Evolutionary conservation across 1,284 basidiomycete genomes (phyloP).

Genomic region (Chondrostereum purpureum): DNA sequence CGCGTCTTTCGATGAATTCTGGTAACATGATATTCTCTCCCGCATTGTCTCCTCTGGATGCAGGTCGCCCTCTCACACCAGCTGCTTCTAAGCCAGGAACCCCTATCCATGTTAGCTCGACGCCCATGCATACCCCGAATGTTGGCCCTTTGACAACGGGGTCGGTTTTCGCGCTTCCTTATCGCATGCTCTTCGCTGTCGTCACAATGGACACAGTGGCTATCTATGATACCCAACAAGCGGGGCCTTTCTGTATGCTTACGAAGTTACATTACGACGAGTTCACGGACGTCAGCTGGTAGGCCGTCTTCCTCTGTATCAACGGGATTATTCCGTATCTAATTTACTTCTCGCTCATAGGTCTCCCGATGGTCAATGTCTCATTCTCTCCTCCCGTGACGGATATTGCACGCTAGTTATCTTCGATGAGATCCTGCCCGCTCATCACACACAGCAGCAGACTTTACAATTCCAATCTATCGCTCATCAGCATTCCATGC

Average conservation of each 20-base stretch:
- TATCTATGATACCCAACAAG: conserved; percentile 96
- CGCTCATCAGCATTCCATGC: conserved; percentile 73
- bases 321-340: neutral
- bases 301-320: conserved; percentile 25
- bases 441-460: conserved; percentile 83
- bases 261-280: conserved; percentile 96
- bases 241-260: conserved; percentile 87
- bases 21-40: conserved; percentile 42
- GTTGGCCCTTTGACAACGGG: conserved; percentile 27
- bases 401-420: conserved; percentile 95
- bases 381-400: conserved; percentile 90
- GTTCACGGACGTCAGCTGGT: conserved; percentile 97
- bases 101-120: conserved; percentile 27
- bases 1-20: conserved; percentile 20
- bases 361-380: conserved; percentile 92
- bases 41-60: conserved; percentile 49
- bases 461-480: conserved; percentile 82
- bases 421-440: conserved; percentile 85
- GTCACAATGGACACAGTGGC: conserved; percentile 95
- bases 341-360: conserved; percentile 32
- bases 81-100: conserved; percentile 50
- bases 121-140: conserved; percentile 18
- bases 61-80: conserved; percentile 46
- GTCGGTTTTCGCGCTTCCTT: conserved; percentile 84
- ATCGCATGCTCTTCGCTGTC: conserved; percentile 93